Base-by-base conservation (phyloP, 1,284 basidiomycete species). In the Melampsora abietis-canadensis region DNA sequence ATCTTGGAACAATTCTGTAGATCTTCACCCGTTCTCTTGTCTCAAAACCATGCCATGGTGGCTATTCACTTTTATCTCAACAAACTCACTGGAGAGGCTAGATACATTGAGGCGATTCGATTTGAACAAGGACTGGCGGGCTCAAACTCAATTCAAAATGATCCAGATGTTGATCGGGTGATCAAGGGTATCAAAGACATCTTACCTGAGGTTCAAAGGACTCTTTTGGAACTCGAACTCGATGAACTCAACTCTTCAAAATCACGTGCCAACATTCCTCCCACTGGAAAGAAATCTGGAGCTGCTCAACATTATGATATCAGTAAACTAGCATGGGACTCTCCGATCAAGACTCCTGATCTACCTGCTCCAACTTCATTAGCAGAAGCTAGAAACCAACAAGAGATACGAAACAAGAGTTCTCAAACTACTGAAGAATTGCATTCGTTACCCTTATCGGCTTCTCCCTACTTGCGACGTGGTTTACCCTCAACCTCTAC, bases 21-120 rank as follows among this genome's bases (percentile, higher is more conserved):
- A 21, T 30, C 21, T 27, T 31, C 69, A 57, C 48, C 69, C 19
- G 44, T 37, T 8, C 14, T 64, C 34, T 30, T 72, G 31, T 48
- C 61, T 46, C 61, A 21, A 17, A 17, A 59, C 24, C 62, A 65
- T 64, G 46, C 62, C 21, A 64, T 64, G 62, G 69, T 72, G 10
- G 69, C 30, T 14, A 44, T 72, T 46, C 62, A 65, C 30, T 72
- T 72, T 37, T 65, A 72, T 65, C 62, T 72, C 2, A 72, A 47
- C 34, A 64, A 64, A 40, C 62, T 72, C 12, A 72, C 54, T 59
- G 60, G 37, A 15, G 69, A 72, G 48, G 46, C 69, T 37, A 61
- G 69, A 14, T 64, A 72, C n/a, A 31, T 65, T 59, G 69, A 72
- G 17, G 69, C 69, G 8, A 72, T 72, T 62, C 51, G 62, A 34